Base-by-base conservation (phyloP, 2,329 filamentous ascomycete genomes). In the Penicillium occitanis region DNA sequence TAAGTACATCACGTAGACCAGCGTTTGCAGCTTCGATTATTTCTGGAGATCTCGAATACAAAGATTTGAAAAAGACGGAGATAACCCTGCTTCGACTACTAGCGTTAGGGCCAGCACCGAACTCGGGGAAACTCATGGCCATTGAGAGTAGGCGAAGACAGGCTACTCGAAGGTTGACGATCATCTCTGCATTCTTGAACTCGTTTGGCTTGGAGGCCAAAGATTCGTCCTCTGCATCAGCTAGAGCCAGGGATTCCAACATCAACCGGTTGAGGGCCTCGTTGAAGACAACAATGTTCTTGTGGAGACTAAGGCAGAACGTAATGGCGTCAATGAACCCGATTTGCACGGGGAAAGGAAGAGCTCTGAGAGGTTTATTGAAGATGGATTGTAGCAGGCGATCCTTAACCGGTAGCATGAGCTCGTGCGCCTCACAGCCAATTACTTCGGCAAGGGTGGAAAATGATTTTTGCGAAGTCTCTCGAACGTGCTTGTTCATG, bases 271-370 rank as follows among this genome's bases (percentile, higher is more conserved):
- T 96, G 30, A 98, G 84, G 69, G 93, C 89, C 60, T 98, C 94
- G 70, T 97, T 95, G 76, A 98, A 97, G 7, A 90, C 88, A 30
- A 99, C 88, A 73, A 97, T 94, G 70, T 95, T 91, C 59, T 90
- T 88, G 76, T 96, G 94, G 59, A 99, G 84, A 65, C 90, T 90
- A 81, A 99, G 87, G 74, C 96, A 96, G 78, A 96, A 99, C 0
- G 92, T 97, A 74, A 99, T 93, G 0, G 95, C 95, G 76, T 99
- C 96, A 71, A 99, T 97, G 74, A 96, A 98, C 3, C 95, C 96
- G 71, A 99, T 99, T 80, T 99, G 96, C 2, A 92, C 94, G 5
- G 92, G 86, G 74, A 99, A 99, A 0, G 95, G 95, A 68, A 99
- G 82, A 0, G 95, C 96, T 68, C 95, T 87, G 22, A 99, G 80